Conservation (phyloP, 192 early-diverging fungal species). For the Coemansia erecta region DNA sequence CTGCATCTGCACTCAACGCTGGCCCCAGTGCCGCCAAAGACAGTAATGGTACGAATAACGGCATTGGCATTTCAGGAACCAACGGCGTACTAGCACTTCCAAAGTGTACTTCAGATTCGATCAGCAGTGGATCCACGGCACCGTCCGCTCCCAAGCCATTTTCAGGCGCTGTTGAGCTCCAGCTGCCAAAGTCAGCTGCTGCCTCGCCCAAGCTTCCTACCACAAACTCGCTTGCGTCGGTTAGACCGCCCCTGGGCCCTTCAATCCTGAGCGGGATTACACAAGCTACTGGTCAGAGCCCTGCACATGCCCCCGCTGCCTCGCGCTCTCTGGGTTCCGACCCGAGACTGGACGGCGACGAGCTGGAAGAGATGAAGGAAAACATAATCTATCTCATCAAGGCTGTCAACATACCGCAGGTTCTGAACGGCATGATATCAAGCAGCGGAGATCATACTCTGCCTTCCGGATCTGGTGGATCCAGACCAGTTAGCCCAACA, state of each 20-base stretch:
- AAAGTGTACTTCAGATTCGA: too few relatives aligned
- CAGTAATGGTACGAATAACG: not conserved
- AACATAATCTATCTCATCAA: slow-evolving; percentile 38
- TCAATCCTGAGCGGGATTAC: too few relatives aligned
- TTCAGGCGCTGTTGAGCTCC: not conserved
- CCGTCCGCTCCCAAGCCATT: too few relatives aligned
- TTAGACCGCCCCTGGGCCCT: too few relatives aligned
- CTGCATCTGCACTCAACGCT: not conserved
- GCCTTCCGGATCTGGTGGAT: not conserved
- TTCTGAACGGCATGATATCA: slow-evolving; percentile 25
- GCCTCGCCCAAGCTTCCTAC: not conserved
- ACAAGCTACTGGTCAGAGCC: too few relatives aligned
- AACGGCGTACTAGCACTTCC: not conserved
- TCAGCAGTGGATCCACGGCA: too few relatives aligned
- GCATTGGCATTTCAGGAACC: not conserved
- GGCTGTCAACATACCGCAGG: slow-evolving; percentile 33
- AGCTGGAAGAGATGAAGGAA: slow-evolving; percentile 33
- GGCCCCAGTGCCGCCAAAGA: not conserved
- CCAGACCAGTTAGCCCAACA: not conserved
- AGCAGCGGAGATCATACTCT: not conserved
- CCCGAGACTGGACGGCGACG: not conserved
- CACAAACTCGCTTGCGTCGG: too few relatives aligned
- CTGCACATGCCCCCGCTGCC: too few relatives aligned
- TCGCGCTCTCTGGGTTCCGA: not conserved
- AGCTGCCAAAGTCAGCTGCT: not conserved